Base-by-base conservation (phyloP, 2,329 filamentous ascomycete species). In the Biscogniauxia mediterranea region DNA sequence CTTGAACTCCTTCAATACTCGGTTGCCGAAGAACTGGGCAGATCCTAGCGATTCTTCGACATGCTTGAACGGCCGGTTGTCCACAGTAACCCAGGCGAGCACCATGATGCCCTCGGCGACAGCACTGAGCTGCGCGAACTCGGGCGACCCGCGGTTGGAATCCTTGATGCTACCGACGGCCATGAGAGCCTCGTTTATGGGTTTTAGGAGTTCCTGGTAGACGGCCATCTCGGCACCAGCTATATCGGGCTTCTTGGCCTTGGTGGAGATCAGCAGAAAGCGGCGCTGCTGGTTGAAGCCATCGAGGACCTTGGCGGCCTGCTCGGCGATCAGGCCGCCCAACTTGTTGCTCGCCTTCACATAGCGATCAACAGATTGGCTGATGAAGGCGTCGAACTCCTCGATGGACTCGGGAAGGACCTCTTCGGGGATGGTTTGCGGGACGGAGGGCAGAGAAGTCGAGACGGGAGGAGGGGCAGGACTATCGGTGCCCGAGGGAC, bases 11-110 rank as follows among this genome's bases (percentile, higher is more conserved):
- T 93, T 96, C 68, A 98, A 80, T 46, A 99, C 91, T 69, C 93
- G 88, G 80, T 99, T 98, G 38, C 95, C 95, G 70, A 92, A 97
- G 80, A 96, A 96, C 75, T 98, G 90, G 50, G 93, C 92, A 56
- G 92, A 89, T 28, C 89, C 88, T 20, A 96, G 82, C 61, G 89
- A 89, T 68, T 97, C 93, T 54, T 89, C 89, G 54, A 98, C 90
- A 70, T 93, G 91, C 72, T 95, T 93, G 66, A 85, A 88, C 1
- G 95, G 95, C 73, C 92, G 93, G 65, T 80, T 84, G 57, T 96
- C 91, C 55, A 95, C 86, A 0, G 89, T 90, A 61, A 98, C 90
- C 95, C 95, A 99, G 38, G 91, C 92, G 61, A 99, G 81, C 49
- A 93, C 89, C 72, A 92, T 89, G 67, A 97, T 93, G 67, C 93